Evolutionary conservation across 1,284 basidiomycete species (phyloP), one percentile per base, ranked within the genome.

Genomic region (Malassezia pachydermatis): DNA sequence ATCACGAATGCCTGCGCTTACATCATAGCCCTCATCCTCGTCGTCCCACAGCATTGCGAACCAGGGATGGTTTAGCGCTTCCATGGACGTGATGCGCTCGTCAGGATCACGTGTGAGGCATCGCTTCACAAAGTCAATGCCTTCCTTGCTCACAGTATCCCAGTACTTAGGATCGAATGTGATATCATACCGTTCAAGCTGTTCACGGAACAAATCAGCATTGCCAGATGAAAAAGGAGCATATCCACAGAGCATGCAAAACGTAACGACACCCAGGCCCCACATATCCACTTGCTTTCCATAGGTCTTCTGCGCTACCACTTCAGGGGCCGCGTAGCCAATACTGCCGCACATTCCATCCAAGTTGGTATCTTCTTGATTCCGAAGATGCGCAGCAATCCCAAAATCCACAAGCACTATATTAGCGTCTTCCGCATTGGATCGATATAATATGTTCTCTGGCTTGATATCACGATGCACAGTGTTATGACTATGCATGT

Each of bases 251-350:
- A 71, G 55, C 55, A 75, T 63, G 14, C 72, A 73, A 45, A 94
- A 98, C 11, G 88, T 86, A 62, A 98, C 94, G 56, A 96, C 81
- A 0, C 92, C 92, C 9, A 83, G 83, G 41, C 84, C 83, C 92
- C 92, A 96, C 33, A 92, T 75, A 71, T 96, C 92, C 9, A 95
- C 89, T 5, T 86, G 81, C 70, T 88, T 88, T 28, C 88, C 84
- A 67, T 98, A 89, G 0, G 87, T 87, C 32, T 78, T 73, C 61
- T 84, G 82, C 52, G 78, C 80, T 22, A 96, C 76, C 5, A 98
- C 85, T 71, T 98, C 92, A 22, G 70, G 71, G 2, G 90, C 89
- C 17, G 90, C 86, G 65, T 96, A 96, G 1, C 90, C 90, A 54
- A 92, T 83, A 59, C 83, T 86, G 0, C 92, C 92, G 0, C 89